A percentile compares a stretch with the other conserved stretches of the same genome.
phyloP scores from a whole-genome alignment of 768 basidiomycete genomes.

The Mycena rosella region DNA sequence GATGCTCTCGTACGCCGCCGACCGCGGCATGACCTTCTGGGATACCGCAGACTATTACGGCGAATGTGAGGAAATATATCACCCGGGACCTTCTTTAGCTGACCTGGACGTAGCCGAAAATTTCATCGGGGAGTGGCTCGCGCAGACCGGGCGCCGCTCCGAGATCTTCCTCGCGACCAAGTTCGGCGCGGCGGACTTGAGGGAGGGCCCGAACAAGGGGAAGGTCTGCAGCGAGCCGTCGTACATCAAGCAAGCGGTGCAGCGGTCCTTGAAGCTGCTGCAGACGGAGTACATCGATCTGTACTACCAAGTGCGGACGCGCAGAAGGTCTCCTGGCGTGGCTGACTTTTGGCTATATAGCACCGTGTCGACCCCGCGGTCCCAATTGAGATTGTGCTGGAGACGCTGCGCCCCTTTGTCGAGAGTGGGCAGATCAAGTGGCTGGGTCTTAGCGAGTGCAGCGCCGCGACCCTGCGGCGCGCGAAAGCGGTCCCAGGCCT shows the following conservation, averaged over 20 bases:
- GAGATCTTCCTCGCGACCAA: conserved; percentile 47
- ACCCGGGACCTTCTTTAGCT: too few relatives aligned
- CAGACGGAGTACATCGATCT: conserved; percentile 47
- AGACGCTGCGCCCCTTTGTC: conserved; percentile 33
- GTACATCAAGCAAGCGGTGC: conserved; percentile 34
- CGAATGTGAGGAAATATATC: conserved; percentile 36
- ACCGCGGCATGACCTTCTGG: conserved; percentile 39
- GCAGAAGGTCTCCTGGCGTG: background rate
- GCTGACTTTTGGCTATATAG: conserved; percentile 16
- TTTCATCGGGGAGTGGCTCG: conserved; percentile 44
- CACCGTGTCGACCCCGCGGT: conserved; percentile 36
- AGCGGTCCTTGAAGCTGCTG: conserved; percentile 37
- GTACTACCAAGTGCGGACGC: conserved; percentile 43
- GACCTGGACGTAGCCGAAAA: too few relatives aligned
- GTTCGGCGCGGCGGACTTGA: conserved; percentile 40
- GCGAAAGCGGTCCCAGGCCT: conserved; percentile 44
- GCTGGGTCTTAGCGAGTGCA: conserved; percentile 49
- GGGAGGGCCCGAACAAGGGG: conserved; percentile 29
- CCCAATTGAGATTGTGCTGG: conserved; percentile 44
- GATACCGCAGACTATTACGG: conserved; percentile 42
- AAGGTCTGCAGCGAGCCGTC: conserved; percentile 32
- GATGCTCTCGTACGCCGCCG: conserved; percentile 35
- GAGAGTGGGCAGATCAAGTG: conserved; percentile 46
- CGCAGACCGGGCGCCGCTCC: conserved; percentile 38
- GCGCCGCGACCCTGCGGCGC: conserved; percentile 42